A percentile compares a stretch with the other conserved stretches of the same genome.
phyloP scores from a whole-genome alignment of 2,329 filamentous ascomycete genomes.

The Penicillium italicum region DNA sequence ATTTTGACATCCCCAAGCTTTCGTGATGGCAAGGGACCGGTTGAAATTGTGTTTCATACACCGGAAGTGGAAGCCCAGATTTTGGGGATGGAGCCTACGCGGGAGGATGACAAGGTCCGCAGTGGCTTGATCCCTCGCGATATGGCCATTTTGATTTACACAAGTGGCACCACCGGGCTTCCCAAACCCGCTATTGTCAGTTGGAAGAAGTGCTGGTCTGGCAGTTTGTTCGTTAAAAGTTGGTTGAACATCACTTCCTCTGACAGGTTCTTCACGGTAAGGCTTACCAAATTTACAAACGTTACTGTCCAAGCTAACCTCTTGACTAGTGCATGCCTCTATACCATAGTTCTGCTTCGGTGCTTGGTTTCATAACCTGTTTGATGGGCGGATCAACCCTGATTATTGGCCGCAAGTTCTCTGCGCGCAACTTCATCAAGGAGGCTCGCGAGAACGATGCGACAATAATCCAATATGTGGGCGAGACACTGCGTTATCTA shows the following conservation, averaged over 20 bases:
- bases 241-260: constrained; percentile 58
- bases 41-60: constrained; percentile 62
- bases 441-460: constrained; percentile 68
- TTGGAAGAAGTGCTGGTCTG: constrained; percentile 63
- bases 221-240: constrained; percentile 50
- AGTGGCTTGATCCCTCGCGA: constrained; percentile 50
- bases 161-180: constrained; percentile 78
- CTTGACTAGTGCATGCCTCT: constrained; percentile 71
- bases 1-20: constrained; percentile 42
- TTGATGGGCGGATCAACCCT: constrained; percentile 62
- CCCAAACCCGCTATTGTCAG: constrained; percentile 75
- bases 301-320: constrained; percentile 3
- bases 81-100: constrained; percentile 49
- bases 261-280: constrained; percentile 73
- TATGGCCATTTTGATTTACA: constrained; percentile 75
- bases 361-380: constrained; percentile 64
- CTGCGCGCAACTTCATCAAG: constrained; percentile 70
- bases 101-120: constrained; percentile 58
- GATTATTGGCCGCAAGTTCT: constrained; percentile 73
- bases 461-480: constrained; percentile 81
- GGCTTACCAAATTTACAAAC: constrained; percentile 13
- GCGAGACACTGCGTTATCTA: constrained; percentile 81
- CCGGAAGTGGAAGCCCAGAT: constrained; percentile 56
- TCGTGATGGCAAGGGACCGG: constrained; percentile 42
- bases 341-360: constrained; percentile 74